Base-by-base conservation (phyloP, 148 eudicot species). In the Arbutus unedo region DNA sequence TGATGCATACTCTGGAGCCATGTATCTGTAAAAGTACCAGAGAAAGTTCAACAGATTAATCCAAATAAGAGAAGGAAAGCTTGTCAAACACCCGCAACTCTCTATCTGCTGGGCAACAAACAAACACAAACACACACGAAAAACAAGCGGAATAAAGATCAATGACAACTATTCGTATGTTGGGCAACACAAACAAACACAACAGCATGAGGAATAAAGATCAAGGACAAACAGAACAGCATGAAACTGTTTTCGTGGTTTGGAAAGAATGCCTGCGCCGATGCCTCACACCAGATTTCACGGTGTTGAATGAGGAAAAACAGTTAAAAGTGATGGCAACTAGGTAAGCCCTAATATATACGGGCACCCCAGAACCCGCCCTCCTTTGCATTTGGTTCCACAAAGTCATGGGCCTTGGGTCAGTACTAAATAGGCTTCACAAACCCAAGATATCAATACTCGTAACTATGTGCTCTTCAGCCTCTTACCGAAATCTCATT, bases 1-100 rank as follows among this genome's bases (percentile, higher is more conserved):
- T 74, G 98, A 91, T 83, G 99, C 99, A 82, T 94, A 96, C 85
- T 96, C 99, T 49, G 99, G 99, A 82, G 99, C 97, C 98, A 96
- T 87, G 86, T 96, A 96, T 75, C 99, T 96, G 91, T 59, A 81
- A 67, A 85, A 84, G 66, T 50, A 81, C 55, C 76, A 43, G 54
- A 41, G 60, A 15, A 21, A n/a, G 25, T 67, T 74, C 8, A 48
- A 83, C 67, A 64, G 41, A 74, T 80, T 13, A 75, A 81, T 47
- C 79, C 38, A 84, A 84, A 21, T 21, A 54, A 66, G 19, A 64
- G 10, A 75, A 6, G 15, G 57, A 21, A 23, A 57, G 25, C 25
- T 45, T 48, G 45, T 0, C 45, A 53, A 38, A 55, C 31, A 74
- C 59, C 44, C 15, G 73, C 8, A 56, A 43, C 10, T 38, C 55